These are phyloP conservation scores for Plasmodium relictum DNA, from an alignment of 169 alveolate genomes.

Conservation along the genomic window DNA sequence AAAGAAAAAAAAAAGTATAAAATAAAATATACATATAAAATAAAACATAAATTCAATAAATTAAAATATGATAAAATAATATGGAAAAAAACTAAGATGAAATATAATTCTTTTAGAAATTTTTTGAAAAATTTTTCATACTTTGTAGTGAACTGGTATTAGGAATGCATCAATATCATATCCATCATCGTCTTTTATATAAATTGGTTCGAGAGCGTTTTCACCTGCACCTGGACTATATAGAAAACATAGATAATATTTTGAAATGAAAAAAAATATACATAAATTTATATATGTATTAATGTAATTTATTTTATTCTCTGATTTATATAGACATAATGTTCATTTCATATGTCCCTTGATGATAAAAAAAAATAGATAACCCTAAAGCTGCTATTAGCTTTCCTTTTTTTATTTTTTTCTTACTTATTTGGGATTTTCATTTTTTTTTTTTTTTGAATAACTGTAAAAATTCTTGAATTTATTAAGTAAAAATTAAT, in stretches of 20 bases:
- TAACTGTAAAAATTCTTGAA: too few relatives aligned
- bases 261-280: background rate
- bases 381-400: background rate
- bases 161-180: constrained; percentile 57
- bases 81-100: background rate
- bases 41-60: background rate
- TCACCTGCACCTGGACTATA: constrained; percentile 74
- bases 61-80: too few relatives aligned
- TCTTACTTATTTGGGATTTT: too few relatives aligned
- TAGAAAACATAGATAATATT: background rate
- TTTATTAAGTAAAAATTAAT: too few relatives aligned
- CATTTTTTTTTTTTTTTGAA: too few relatives aligned
- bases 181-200: constrained; percentile 69
- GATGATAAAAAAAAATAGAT: background rate
- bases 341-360: background rate
- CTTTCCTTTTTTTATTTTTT: too few relatives aligned
- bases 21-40: background rate
- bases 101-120: background rate
- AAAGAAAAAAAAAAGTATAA: background rate
- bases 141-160: constrained; percentile 62
- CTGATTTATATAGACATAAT: background rate
- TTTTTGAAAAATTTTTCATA: background rate
- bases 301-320: background rate
- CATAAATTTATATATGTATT: background rate
- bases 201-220: constrained; percentile 49